Conservation (phyloP, 2,329 filamentous ascomycete genomes). For the Penicillium sp. region DNA sequence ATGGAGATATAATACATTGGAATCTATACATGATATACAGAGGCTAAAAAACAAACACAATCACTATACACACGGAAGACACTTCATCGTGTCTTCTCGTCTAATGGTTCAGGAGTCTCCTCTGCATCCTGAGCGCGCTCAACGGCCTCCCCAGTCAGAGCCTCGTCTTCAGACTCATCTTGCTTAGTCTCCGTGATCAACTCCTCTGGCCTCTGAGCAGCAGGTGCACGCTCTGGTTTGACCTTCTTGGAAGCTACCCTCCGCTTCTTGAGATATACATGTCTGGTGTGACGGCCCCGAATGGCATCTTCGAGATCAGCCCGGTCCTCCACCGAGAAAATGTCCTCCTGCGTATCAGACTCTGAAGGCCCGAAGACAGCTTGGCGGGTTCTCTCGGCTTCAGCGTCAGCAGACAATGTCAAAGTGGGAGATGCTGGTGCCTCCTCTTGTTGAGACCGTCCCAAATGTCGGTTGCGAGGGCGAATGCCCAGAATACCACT, state of each 20-base stretch:
- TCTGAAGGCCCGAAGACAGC: conserved; percentile 3
- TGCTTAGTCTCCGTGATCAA: background rate
- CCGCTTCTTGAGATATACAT: conserved; percentile 3
- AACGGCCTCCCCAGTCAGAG: background rate
- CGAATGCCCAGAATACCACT: conserved; percentile 23
- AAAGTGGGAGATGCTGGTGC: background rate
- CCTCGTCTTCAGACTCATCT: background rate
- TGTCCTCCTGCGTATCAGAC: background rate
- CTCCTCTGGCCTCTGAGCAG: background rate
- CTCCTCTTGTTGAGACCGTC: background rate
- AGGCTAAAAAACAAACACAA: conserved; percentile 21
- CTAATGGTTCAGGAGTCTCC: background rate
- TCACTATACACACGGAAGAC: conserved; percentile 16
- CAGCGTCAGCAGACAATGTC: conserved; percentile 5
- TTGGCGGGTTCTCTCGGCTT: conserved; percentile 4
- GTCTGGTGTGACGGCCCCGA: conserved; percentile 6
- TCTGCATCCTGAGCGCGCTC: background rate
- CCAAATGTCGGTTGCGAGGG: background rate
- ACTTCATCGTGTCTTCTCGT: conserved; percentile 8
- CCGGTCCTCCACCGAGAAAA: conserved; percentile 19
- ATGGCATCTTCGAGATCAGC: conserved; percentile 18
- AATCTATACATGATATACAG: conserved; percentile 21
- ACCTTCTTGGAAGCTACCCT: background rate
- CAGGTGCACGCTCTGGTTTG: background rate
- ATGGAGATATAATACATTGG: conserved; percentile 22